Evolutionary conservation across 148 eudicot species (phyloP).

Genomic region (Rhododendron griersonianum): DNA sequence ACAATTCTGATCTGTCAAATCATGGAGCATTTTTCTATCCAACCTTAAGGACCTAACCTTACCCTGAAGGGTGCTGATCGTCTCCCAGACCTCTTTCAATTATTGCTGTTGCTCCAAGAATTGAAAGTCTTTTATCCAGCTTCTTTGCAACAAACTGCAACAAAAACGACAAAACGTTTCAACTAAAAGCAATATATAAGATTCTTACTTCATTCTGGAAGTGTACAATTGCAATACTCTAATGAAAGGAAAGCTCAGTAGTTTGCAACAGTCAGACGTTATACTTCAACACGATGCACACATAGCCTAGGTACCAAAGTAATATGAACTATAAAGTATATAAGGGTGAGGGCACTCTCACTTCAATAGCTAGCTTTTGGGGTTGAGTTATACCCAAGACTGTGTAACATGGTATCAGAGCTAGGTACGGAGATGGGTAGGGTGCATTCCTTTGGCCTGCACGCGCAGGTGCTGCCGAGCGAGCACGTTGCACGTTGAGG

Average conservation of each 20-base stretch:
- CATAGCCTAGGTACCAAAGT: no score
- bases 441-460: no score
- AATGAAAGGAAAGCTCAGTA: neutral
- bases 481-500: no score
- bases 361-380: no score
- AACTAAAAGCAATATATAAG: neutral
- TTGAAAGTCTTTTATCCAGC: slow-evolving; percentile 80
- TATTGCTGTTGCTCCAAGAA: slow-evolving; percentile 71
- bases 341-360: no score
- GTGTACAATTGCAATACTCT: neutral
- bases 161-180: neutral
- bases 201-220: neutral
- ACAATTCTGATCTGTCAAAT: neutral
- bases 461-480: no score
- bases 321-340: no score
- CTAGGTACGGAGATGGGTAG: no score
- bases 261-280: neutral
- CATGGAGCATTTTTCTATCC: neutral
- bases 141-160: slow-evolving; percentile 96
- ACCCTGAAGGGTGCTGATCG: slow-evolving; percentile 99
- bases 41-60: slow-evolving; percentile 15
- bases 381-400: no score
- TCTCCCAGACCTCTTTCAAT: slow-evolving; percentile 92
- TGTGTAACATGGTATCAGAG: no score
- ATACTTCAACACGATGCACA: neutral